Evolutionary conservation across 2,329 filamentous ascomycete genomes (phyloP).

Genomic region (Phaeosphaeria sp.): DNA sequence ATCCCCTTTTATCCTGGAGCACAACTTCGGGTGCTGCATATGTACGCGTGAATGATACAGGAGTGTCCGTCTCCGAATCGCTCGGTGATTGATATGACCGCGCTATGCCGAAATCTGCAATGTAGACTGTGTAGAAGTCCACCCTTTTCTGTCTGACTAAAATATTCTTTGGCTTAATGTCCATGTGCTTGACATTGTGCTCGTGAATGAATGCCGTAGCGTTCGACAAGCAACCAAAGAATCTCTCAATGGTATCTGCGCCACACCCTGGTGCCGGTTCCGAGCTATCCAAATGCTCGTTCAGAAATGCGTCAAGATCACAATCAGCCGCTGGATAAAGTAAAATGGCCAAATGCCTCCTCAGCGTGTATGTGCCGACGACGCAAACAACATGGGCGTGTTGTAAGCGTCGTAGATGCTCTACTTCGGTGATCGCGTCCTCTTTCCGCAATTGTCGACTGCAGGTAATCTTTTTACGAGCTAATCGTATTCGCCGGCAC

Average conservation of each 20-base stretch:
- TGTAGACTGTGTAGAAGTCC: constrained; percentile 17
- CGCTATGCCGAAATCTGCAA: constrained; percentile 35
- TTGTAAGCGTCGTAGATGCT: constrained; percentile 18
- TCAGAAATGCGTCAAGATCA: constrained; percentile 23
- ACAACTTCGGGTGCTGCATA: constrained; percentile 36
- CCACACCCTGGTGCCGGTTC: not conserved
- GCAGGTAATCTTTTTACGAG: constrained; percentile 26
- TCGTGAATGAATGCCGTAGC: constrained; percentile 22
- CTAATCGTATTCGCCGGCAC: constrained; percentile 22
- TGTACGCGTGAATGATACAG: constrained; percentile 20
- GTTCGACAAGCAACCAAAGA: constrained; percentile 18
- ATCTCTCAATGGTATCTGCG: not conserved
- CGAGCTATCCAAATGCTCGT: not conserved
- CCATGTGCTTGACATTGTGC: constrained; percentile 28
- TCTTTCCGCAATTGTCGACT: constrained; percentile 16
- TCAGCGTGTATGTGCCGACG: constrained; percentile 23
- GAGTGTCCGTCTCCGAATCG: constrained; percentile 5
- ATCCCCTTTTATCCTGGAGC: constrained; percentile 13
- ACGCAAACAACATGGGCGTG: constrained; percentile 28
- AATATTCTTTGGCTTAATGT: constrained; percentile 35
- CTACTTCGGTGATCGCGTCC: constrained; percentile 26
- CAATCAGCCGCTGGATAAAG: constrained; percentile 27
- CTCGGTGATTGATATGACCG: constrained; percentile 19
- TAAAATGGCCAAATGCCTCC: constrained; percentile 21
- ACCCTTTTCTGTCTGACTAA: constrained; percentile 15